Percentiles rank a stretch among this genome's conserved stretches.
Evolutionary conservation across 2,329 filamentous ascomycete species (phyloP).

Genomic region (Fusarium abutilonis): DNA sequence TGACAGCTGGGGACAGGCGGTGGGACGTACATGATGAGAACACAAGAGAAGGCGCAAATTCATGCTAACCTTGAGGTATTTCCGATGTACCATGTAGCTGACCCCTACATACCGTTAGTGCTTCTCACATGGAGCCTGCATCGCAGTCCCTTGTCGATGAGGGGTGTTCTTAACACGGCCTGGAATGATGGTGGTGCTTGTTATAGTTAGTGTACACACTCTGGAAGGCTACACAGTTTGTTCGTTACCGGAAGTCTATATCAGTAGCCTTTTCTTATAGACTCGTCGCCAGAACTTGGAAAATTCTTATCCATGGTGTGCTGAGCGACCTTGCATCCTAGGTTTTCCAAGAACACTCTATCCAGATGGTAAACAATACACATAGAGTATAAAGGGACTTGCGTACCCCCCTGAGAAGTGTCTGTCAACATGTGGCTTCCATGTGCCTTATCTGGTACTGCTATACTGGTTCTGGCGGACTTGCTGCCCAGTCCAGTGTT

Average conservation of each 20-base stretch:
- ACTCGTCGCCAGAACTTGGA: too few relatives aligned
- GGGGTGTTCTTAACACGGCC: neutral
- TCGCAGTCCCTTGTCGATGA: constrained; percentile 6
- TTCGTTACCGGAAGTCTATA: too few relatives aligned
- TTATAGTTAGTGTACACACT: too few relatives aligned
- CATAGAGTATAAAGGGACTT: constrained; percentile 8
- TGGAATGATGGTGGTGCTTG: constrained; percentile 2
- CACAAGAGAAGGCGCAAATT: constrained; percentile 2
- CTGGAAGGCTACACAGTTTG: too few relatives aligned
- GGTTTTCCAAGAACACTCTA: too few relatives aligned
- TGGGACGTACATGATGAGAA: constrained; percentile 20
- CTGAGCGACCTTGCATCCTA: too few relatives aligned
- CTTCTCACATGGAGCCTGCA: neutral
- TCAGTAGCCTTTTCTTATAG: too few relatives aligned
- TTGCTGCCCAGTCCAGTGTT: neutral
- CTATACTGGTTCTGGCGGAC: neutral
- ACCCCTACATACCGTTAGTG: constrained; percentile 2
- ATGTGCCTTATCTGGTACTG: neutral
- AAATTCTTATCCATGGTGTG: too few relatives aligned
- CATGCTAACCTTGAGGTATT: neutral
- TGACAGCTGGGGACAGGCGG: constrained; percentile 40
- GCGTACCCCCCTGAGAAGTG: constrained; percentile 18
- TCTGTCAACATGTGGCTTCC: neutral
- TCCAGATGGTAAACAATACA: too few relatives aligned
- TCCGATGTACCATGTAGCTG: neutral